Evolutionary conservation across 768 basidiomycete genomes (phyloP).

Genomic region (Phallus indusiatus): DNA sequence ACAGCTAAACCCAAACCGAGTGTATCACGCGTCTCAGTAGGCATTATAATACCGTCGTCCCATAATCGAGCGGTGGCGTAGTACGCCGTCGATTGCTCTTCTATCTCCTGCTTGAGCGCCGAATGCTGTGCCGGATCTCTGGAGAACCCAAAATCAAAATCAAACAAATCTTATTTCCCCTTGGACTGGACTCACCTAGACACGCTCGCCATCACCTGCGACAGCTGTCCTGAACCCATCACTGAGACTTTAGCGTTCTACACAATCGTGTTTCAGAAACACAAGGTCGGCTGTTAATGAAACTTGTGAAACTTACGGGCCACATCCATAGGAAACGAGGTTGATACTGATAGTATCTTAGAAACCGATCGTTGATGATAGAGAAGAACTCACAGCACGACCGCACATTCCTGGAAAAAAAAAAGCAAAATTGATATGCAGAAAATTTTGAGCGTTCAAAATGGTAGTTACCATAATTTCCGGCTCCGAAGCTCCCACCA

Average conservation of each 20-base stretch:
- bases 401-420: constrained; percentile 75
- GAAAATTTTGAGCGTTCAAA: constrained; percentile 2
- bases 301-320: constrained; percentile 51
- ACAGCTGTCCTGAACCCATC: constrained; percentile 91
- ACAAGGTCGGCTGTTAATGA: background rate
- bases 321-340: constrained; percentile 98
- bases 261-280: constrained; percentile 1
- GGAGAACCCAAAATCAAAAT: background rate
- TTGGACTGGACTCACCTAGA: constrained; percentile 47
- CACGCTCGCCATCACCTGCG: constrained; percentile 86
- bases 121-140: constrained; percentile 77
- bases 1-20: constrained; percentile 83
- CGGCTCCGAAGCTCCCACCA: constrained; percentile 90
- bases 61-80: constrained; percentile 90
- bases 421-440: constrained; percentile 11
- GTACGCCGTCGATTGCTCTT: constrained; percentile 75
- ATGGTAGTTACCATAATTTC: constrained; percentile 69
- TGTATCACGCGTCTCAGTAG: constrained; percentile 80
- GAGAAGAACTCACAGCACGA: constrained; percentile 56
- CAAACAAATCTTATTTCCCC: background rate
- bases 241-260: constrained; percentile 90
- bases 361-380: constrained; percentile 6
- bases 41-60: constrained; percentile 89
- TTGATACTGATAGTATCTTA: constrained; percentile 53
- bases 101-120: constrained; percentile 71